Conservation (phyloP, 352 stramenopile genomes). For the Blastocystis sp. region DNA sequence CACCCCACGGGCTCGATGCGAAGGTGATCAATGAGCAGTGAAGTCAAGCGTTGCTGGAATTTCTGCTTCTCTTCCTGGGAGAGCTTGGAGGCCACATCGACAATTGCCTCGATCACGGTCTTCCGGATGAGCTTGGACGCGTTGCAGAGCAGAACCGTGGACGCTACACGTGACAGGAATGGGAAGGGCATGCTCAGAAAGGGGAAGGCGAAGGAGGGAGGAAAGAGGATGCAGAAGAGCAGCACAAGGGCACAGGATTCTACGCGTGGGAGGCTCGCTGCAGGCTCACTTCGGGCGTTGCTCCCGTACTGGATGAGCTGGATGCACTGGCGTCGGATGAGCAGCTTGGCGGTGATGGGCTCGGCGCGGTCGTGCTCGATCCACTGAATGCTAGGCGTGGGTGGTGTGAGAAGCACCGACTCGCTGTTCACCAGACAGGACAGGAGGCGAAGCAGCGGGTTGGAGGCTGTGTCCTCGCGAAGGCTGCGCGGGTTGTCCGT, state of each 20-base stretch:
- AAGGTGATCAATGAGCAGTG: conserved; percentile 27
- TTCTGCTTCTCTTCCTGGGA: conserved; percentile 17
- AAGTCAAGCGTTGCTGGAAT: conserved; percentile 2
- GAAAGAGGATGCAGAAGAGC: conserved; percentile 23
- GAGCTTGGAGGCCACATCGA: not conserved
- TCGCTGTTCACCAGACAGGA: not conserved
- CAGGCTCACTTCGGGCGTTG: conserved; percentile 2
- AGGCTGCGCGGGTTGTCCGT: not conserved
- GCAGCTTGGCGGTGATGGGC: conserved; percentile 36
- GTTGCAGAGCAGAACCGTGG: not conserved
- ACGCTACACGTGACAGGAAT: not conserved
- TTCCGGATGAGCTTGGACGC: conserved; percentile 2
- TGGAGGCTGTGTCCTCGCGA: not conserved
- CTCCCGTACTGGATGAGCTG: conserved; percentile 37
- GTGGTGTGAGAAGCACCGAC: not conserved
- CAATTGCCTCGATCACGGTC: not conserved
- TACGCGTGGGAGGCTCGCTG: not conserved
- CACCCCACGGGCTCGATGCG: conserved; percentile 14
- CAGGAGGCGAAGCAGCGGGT: conserved; percentile 13
- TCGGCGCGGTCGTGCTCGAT: not conserved
- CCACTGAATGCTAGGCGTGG: conserved; percentile 29
- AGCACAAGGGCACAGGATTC: not conserved
- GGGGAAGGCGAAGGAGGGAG: conserved; percentile 30
- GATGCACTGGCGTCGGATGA: conserved; percentile 50
- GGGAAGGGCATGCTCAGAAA: not conserved